Evolutionary conservation across 2,329 filamentous ascomycete species (phyloP), one percentile per base, ranked within the genome.

Genomic region (Aspergillus texensis): DNA sequence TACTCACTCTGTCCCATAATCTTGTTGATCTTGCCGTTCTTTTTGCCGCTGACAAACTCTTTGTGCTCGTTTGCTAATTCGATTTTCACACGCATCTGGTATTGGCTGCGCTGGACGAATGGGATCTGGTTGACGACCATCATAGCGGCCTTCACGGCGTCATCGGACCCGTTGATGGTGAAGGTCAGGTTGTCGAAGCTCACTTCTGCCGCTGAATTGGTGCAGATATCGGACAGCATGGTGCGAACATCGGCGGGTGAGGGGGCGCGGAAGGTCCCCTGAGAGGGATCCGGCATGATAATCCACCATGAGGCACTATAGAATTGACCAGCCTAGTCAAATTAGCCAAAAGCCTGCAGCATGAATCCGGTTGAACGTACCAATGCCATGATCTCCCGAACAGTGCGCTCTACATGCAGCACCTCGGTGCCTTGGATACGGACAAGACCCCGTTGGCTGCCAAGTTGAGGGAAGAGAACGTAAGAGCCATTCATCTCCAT

Each of bases 11-110:
- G 94, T 28, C 94, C 95, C 95, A 99, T 99, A 74, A 99, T 99
- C 85, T 99, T 99, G 85, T 99, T 99, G 80, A 99, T 99, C 83
- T 99, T 99, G 79, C 95, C 95, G 73, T 99, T 99, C 84, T 99
- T 99, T 85, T 99, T 99, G 71, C 95, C 95, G 71, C 94, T 97
- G 62, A 99, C 95, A 76, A 99, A 99, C 75, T 99, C 95, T 80
- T 99, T 99, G 83, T 99, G 95, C 81, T 99, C 95, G 75, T 98
- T 98, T 74, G 95, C 95, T 62, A 99, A 89, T 82, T 99, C 95
- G 67, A 99, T 96, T 84, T 98, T 98, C 75, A 99, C 94, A 62
- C 94, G 89, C 76, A 99, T 96, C 76, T 96, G 94, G 74, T 96
- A 96, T 69, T 92, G 91, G 48, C 91, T 89, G 71, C 93, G 91